Conservation (phyloP, 306 rosid species). For the Vigna unguiculata region DNA sequence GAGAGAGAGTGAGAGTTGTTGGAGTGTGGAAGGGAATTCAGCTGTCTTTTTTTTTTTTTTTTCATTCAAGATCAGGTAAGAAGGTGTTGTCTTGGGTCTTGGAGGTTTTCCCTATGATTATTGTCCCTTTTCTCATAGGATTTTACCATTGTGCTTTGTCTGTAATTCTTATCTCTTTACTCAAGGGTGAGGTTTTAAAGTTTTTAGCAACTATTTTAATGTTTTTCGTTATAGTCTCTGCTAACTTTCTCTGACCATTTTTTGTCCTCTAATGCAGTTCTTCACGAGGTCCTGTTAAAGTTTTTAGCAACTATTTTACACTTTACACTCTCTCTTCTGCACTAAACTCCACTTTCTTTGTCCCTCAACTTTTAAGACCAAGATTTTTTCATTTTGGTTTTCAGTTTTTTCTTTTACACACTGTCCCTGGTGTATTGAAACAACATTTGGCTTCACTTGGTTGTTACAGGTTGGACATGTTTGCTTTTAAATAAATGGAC, state of each 20-base stretch:
- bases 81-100: slow-evolving; percentile 31
- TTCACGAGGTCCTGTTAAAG: slow-evolving; percentile 97
- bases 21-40: slow-evolving; percentile 39
- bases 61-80: slow-evolving; percentile 50
- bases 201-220: slow-evolving; percentile 2
- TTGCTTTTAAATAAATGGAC: no score
- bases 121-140: slow-evolving; percentile 43
- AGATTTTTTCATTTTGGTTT: background rate
- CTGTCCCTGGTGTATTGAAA: slow-evolving; percentile 21
- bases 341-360: slow-evolving; percentile 26
- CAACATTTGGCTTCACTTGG: slow-evolving; percentile 42
- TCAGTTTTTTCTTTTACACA: background rate
- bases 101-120: slow-evolving; percentile 37
- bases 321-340: slow-evolving; percentile 41
- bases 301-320: no score
- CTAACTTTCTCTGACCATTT: slow-evolving; percentile 70
- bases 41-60: slow-evolving; percentile 61
- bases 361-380: slow-evolving; percentile 35
- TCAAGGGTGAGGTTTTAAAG: slow-evolving; percentile 42
- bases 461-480: slow-evolving; percentile 2
- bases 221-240: slow-evolving; percentile 49
- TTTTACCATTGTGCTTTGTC: slow-evolving; percentile 58
- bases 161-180: slow-evolving; percentile 59
- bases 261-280: slow-evolving; percentile 96
- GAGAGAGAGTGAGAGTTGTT: no score